These are phyloP conservation scores for Hyaloscypha bicolor DNA, from an alignment of 495 filamentous ascomycete species.

Conservation along the genomic window DNA sequence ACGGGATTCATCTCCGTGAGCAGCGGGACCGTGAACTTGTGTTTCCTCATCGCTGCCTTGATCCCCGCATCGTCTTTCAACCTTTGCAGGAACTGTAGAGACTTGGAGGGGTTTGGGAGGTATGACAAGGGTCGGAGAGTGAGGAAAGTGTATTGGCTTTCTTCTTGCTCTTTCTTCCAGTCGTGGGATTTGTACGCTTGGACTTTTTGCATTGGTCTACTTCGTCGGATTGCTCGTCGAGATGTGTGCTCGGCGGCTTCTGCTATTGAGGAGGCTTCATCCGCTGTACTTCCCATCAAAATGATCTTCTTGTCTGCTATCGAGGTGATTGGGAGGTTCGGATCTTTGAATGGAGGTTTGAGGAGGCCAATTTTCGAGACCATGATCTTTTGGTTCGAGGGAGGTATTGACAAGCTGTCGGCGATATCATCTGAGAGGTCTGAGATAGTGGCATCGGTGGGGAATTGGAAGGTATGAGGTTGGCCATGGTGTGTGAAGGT, in stretches of 20 bases:
- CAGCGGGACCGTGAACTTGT: slow-evolving; percentile 83
- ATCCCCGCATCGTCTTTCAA: slow-evolving; percentile 86
- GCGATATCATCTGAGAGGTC: slow-evolving; percentile 64
- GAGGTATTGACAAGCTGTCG: slow-evolving; percentile 60
- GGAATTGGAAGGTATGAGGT: slow-evolving; percentile 45
- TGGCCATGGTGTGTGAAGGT: slow-evolving; percentile 53
- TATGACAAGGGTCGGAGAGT: slow-evolving; percentile 74
- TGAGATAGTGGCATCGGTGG: slow-evolving; percentile 50
- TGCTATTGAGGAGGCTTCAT: slow-evolving; percentile 52
- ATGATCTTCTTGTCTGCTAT: slow-evolving; percentile 59
- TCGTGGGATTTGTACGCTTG: slow-evolving; percentile 37
- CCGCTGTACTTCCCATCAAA: slow-evolving; percentile 61
- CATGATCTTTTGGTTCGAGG: slow-evolving; percentile 74
- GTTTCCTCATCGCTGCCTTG: slow-evolving; percentile 74
- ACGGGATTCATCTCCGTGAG: slow-evolving; percentile 95
- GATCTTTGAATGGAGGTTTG: slow-evolving; percentile 63
- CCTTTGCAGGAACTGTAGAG: slow-evolving; percentile 72
- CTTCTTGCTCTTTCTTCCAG: slow-evolving; percentile 52
- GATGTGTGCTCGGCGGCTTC: slow-evolving; percentile 37
- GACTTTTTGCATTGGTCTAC: slow-evolving; percentile 40
- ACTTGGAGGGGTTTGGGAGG: slow-evolving; percentile 72
- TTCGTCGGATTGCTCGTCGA: slow-evolving; percentile 42
- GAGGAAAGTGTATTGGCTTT: slow-evolving; percentile 77
- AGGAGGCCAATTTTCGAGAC: slow-evolving; percentile 67
- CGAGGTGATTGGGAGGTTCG: slow-evolving; percentile 52